Conservation (phyloP, 202 grass and related monocot species). For the Saccharum hybrid region DNA sequence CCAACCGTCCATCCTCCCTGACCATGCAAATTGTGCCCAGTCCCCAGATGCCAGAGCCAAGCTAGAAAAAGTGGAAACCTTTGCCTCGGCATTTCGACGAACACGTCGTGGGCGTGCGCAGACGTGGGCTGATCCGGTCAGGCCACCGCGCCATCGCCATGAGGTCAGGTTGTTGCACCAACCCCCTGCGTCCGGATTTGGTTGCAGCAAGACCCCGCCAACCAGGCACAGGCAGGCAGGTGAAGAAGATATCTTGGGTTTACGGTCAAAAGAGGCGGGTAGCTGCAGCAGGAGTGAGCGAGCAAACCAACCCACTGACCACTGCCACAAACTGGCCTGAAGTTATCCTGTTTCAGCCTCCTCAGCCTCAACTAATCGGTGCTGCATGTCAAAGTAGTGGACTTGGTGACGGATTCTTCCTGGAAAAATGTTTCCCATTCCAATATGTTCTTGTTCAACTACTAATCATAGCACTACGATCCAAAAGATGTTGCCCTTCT, state of each 20-base stretch:
- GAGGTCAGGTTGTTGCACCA: constrained; percentile 39
- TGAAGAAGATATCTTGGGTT: background rate
- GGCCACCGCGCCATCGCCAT: background rate
- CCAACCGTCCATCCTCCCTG: constrained; percentile 10
- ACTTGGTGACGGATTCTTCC: constrained; percentile 4
- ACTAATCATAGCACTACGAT: constrained; percentile 33
- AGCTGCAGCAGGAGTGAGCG: background rate
- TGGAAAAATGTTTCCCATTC: background rate
- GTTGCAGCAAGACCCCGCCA: constrained; percentile 3
- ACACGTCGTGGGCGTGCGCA: constrained; percentile 44
- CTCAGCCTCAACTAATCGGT: constrained; percentile 15
- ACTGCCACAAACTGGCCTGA: background rate
- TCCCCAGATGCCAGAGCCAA: background rate
- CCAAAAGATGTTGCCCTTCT: background rate
- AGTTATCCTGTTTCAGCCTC: constrained; percentile 17
- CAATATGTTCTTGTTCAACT: constrained; percentile 14
- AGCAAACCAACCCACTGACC: constrained; percentile 38
- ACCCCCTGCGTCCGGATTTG: constrained; percentile 10
- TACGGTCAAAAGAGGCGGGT: constrained; percentile 29
- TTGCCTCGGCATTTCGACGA: constrained; percentile 51
- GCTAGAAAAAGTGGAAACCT: background rate
- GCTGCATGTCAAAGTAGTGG: constrained; percentile 35
- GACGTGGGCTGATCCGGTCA: background rate
- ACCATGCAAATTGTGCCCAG: constrained; percentile 28
- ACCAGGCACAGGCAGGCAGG: background rate